Evolutionary conservation across 139 green algal species (phyloP).

Genomic region (Chlamydomonas incerta): DNA sequence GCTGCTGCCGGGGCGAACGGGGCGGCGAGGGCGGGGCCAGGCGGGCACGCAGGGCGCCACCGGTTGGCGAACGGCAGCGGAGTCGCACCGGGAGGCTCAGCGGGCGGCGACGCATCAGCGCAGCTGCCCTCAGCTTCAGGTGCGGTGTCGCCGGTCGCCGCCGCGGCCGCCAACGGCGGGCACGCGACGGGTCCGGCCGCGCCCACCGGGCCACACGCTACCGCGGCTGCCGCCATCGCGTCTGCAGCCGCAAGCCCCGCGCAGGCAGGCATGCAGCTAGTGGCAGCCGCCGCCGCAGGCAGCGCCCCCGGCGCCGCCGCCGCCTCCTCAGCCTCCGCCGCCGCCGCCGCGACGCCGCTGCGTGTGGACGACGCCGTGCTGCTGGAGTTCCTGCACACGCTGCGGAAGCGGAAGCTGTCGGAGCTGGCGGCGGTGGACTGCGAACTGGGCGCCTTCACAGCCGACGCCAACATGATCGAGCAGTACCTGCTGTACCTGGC

Average conservation of each 20-base stretch:
- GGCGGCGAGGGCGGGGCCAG: not conserved
- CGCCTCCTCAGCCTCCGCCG: too few relatives aligned
- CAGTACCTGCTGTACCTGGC: constrained; percentile 31
- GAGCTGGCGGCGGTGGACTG: constrained; percentile 28
- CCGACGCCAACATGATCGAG: constrained; percentile 17
- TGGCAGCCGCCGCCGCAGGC: too few relatives aligned
- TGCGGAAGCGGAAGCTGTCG: constrained; percentile 43
- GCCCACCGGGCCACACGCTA: too few relatives aligned
- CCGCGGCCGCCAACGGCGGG: too few relatives aligned
- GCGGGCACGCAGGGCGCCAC: too few relatives aligned
- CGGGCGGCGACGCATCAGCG: not conserved
- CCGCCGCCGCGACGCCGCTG: not conserved
- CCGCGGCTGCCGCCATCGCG: too few relatives aligned
- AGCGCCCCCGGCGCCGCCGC: not conserved
- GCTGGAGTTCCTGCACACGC: constrained; percentile 50
- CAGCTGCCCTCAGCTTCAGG: too few relatives aligned
- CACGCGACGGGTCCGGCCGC: too few relatives aligned
- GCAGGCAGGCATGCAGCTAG: too few relatives aligned
- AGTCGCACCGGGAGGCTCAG: not conserved
- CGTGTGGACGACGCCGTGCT: constrained; percentile 30
- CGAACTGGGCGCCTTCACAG: not conserved
- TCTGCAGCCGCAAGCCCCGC: too few relatives aligned
- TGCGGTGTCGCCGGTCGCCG: too few relatives aligned
- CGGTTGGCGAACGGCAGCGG: not conserved
- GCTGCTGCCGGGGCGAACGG: not conserved